These are phyloP conservation scores for Myxozyma nipponensis DNA, from an alignment of 805 yeast genomes.

Conservation along the genomic window DNA sequence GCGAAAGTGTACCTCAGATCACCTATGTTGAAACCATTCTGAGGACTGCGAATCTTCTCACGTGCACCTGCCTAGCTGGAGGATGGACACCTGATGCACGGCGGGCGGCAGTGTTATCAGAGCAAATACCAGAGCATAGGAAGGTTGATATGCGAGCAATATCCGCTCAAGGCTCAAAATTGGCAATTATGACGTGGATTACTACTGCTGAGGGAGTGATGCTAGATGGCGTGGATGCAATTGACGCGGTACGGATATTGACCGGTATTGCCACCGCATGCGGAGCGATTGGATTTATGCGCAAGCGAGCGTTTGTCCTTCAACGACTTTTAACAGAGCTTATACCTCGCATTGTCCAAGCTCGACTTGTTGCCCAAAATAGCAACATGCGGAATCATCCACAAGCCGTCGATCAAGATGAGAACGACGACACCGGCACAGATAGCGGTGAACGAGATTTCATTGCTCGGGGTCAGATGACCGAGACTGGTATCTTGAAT, in stretches of 20 bases:
- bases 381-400: background rate
- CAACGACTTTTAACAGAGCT: constrained; percentile 56
- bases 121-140: constrained; percentile 29
- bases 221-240: constrained; percentile 24
- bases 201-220: constrained; percentile 20
- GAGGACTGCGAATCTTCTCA: constrained; percentile 59
- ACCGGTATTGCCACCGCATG: constrained; percentile 64
- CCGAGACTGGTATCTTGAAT: constrained; percentile 38
- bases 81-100: constrained; percentile 45
- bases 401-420: background rate
- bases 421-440: background rate
- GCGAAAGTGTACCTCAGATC: constrained; percentile 76
- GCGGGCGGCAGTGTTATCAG: constrained; percentile 45
- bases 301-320: constrained; percentile 69
- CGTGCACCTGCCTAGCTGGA: constrained; percentile 48
- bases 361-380: constrained; percentile 19
- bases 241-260: constrained; percentile 45
- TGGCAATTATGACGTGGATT: constrained; percentile 25
- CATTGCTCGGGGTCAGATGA: constrained; percentile 4
- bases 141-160: background rate
- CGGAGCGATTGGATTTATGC: constrained; percentile 52
- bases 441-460: constrained; percentile 2
- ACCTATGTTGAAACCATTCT: constrained; percentile 71
- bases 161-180: constrained; percentile 18
- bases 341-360: constrained; percentile 29